Percentiles rank a stretch among this genome's conserved stretches.
Conservation (phyloP, 495 filamentous ascomycete species). For the Paragyromitra xinjiangensis region DNA sequence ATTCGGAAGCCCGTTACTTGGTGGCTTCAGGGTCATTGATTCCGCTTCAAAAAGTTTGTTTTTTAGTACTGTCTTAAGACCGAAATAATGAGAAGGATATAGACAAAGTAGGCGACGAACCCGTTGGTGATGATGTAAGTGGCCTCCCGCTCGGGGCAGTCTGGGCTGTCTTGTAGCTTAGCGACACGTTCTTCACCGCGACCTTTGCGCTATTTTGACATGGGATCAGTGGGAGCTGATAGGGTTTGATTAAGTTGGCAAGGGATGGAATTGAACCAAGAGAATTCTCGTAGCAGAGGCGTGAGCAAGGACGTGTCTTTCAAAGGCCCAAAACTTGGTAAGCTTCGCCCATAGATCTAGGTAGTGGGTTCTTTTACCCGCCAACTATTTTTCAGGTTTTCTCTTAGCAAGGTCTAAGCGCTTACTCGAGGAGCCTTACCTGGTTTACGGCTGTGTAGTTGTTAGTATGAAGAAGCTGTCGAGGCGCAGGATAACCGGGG, state of each 20-base stretch:
- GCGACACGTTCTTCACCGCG: constrained; percentile 81
- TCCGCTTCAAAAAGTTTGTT: constrained; percentile 26
- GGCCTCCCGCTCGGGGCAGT: constrained; percentile 79
- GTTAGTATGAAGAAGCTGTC: neutral
- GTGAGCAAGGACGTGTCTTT: constrained; percentile 76
- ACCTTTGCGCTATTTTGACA: constrained; percentile 66
- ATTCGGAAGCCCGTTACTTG: constrained; percentile 29
- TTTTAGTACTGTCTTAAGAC: constrained; percentile 4
- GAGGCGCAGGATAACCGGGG: neutral
- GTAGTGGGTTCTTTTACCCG: constrained; percentile 59
- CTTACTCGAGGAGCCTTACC: constrained; percentile 24
- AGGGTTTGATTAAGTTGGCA: neutral
- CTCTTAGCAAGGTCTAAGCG: constrained; percentile 13
- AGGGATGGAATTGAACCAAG: constrained; percentile 57
- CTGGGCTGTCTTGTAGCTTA: constrained; percentile 78
- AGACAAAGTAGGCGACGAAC: constrained; percentile 32
- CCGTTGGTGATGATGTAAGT: constrained; percentile 82
- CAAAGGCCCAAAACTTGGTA: constrained; percentile 7
- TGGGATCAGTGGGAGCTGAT: constrained; percentile 14
- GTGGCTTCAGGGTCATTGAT: constrained; percentile 55
- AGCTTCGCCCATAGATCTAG: neutral
- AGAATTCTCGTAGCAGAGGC: constrained; percentile 78
- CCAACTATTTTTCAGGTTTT: constrained; percentile 66
- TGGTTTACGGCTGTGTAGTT: constrained; percentile 50
- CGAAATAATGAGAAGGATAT: neutral